A percentile compares a stretch with the other conserved stretches of the same genome.
phyloP scores from a whole-genome alignment of 2,329 filamentous ascomycete species.

The Exophiala mesophila region DNA sequence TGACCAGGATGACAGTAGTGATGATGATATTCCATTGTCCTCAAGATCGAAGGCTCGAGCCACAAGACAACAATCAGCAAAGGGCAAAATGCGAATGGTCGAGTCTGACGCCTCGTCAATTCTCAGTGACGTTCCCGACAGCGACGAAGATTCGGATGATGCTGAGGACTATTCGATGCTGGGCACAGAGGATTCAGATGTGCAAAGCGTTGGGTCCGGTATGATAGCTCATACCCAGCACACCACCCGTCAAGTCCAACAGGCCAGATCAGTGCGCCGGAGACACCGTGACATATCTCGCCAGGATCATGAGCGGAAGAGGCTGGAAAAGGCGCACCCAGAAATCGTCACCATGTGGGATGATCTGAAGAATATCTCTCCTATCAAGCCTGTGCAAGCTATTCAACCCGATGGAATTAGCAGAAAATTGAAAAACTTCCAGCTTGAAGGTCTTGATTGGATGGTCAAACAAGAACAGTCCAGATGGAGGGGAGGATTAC shows the following conservation, averaged over 20 bases:
- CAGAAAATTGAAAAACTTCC: conserved; percentile 83
- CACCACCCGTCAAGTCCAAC: too few species aligned
- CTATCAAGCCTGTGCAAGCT: conserved; percentile 60
- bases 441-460: conserved; percentile 90
- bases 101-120: not conserved
- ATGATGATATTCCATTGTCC: conserved; percentile 5
- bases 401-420: conserved; percentile 72
- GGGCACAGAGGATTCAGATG: not conserved
- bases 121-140: not conserved
- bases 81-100: not conserved
- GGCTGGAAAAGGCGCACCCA: conserved; percentile 72
- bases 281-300: too few species aligned
- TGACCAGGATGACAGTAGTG: conserved; percentile 14
- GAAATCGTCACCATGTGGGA: conserved; percentile 80
- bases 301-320: conserved; percentile 53
- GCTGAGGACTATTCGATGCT: not conserved
- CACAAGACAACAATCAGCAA: not conserved
- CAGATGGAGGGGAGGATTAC: conserved; percentile 78
- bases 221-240: not conserved
- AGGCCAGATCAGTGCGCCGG: too few species aligned
- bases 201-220: not conserved
- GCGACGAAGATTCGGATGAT: not conserved
- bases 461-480: conserved; percentile 86
- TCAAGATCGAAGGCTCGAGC: not conserved
- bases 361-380: conserved; percentile 62